Base-by-base conservation (phyloP, 805 yeast species). In the Kluyveromyces aestuarii region DNA sequence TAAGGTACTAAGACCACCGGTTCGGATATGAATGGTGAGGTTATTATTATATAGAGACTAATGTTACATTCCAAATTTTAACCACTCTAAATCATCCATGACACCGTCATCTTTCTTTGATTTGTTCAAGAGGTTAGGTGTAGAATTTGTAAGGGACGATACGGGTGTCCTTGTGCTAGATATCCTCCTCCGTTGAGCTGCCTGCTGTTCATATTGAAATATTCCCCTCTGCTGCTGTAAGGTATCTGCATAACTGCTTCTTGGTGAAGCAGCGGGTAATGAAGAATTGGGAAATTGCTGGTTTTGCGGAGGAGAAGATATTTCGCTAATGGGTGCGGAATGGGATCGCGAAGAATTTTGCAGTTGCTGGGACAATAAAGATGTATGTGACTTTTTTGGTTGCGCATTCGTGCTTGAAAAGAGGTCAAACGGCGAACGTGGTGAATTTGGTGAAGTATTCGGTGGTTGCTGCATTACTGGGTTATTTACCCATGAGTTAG, bases 11-110 rank as follows among this genome's bases (percentile, higher is more conserved):
- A 30, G 7, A 30, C 4, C 35, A 3, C 4, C 14, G 14, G 4
- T 5, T 30, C 35, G 35, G 7, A 30, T 30, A 30, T 30, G 11
- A 30, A 11, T 30, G n/a, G n/a, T 11, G 35, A 13, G 35, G 35
- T 30, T 21, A 4, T 21, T 21, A 30, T 30, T 30, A 30, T 30
- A 30, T 30, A 30, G 11, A 30, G 14, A 30, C 14, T 30, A 30
- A 30, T 30, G 33, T 55, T 52, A 63, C 52, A 62, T 55, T 14
- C 68, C 69, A 51, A 67, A 64, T 48, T 64, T 66, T 19, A 66
- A 51, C 68, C 70, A 66, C 14, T 63, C 68, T 21, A 66, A 54
- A 46, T 67, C 70, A 44, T 63, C 67, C 27, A 47, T 48, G 18
- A 46, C 45, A 30, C 37, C 42, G 11, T 52, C 48, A 14, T 50